A percentile compares a stretch with the other conserved stretches of the same genome.
These are phyloP conservation scores for Sporothrix humicola DNA, from an alignment of 2,329 filamentous ascomycete genomes.

Conservation along the genomic window DNA sequence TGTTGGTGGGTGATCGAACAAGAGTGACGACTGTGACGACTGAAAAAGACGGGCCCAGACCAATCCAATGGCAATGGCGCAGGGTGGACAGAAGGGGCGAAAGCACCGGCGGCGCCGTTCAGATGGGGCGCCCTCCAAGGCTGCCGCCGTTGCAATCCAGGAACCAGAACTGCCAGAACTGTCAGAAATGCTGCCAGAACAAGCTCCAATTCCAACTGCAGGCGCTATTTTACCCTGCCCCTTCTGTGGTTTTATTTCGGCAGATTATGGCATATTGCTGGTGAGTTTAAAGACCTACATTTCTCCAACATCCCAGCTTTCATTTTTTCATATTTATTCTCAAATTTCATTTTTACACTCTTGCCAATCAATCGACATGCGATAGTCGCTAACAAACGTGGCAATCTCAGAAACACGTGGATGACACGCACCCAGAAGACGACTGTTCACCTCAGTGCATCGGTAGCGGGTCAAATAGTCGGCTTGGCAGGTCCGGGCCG, in stretches of 20 bases:
- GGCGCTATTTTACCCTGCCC: constrained; percentile 44
- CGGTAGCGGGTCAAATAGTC: constrained; percentile 15
- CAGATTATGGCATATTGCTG: constrained; percentile 49
- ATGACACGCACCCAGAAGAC: constrained; percentile 37
- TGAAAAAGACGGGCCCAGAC: background rate
- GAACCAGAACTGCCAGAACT: background rate
- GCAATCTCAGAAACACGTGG: constrained; percentile 43
- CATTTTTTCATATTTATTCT: background rate
- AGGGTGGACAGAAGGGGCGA: constrained; percentile 17
- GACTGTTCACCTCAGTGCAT: constrained; percentile 26
- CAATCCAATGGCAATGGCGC: constrained; percentile 27
- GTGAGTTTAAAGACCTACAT: constrained; percentile 39
- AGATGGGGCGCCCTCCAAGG: background rate
- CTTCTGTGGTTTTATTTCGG: constrained; percentile 48
- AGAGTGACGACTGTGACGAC: background rate
- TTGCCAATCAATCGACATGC: background rate
- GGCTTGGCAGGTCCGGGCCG: constrained; percentile 13
- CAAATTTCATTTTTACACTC: background rate
- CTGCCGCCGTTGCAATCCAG: constrained; percentile 16
- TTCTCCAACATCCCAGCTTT: background rate
- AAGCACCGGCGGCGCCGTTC: constrained; percentile 14
- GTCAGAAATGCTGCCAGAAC: background rate
- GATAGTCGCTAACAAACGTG: background rate
- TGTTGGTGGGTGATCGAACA: background rate
- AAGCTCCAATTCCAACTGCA: background rate